Evolutionary conservation across 495 filamentous ascomycete species (phyloP).

Genomic region (Penicillium macrosclerotiorum): DNA sequence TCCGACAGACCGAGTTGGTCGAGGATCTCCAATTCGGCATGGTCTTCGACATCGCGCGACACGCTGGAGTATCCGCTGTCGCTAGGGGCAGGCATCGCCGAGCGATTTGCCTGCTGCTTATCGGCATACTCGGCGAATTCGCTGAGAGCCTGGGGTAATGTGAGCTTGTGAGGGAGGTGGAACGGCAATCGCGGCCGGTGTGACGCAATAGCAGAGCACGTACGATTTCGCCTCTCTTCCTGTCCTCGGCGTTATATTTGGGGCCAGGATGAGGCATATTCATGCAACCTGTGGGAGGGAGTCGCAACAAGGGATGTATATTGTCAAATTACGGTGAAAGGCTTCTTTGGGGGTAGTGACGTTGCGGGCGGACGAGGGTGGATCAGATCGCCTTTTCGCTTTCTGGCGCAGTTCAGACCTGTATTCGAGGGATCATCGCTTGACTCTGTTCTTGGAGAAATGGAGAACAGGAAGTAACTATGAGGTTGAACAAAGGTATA

Average conservation of each 20-base stretch:
- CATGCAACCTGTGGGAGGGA: background rate
- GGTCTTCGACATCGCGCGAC: slow-evolving; percentile 59
- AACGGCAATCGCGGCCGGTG: too few species aligned
- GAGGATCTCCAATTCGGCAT: slow-evolving; percentile 88
- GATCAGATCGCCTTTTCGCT: slow-evolving; percentile 14
- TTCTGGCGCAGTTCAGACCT: slow-evolving; percentile 30
- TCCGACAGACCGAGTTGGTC: slow-evolving; percentile 83
- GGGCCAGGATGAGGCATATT: slow-evolving; percentile 35
- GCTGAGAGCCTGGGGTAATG: slow-evolving; percentile 71
- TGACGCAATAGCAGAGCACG: slow-evolving; percentile 13
- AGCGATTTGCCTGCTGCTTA: slow-evolving; percentile 78
- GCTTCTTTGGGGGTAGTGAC: slow-evolving; percentile 18
- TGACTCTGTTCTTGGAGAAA: slow-evolving; percentile 3
- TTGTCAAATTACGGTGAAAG: slow-evolving; percentile 13
- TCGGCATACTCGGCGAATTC: slow-evolving; percentile 98
- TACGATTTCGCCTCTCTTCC: slow-evolving; percentile 83
- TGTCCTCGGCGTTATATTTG: slow-evolving; percentile 70
- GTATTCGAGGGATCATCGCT: slow-evolving; percentile 52
- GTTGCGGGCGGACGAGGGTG: slow-evolving; percentile 24
- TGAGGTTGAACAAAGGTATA: slow-evolving; percentile 4
- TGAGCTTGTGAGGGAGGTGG: slow-evolving; percentile 8
- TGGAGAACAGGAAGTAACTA: background rate
- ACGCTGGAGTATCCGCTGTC: slow-evolving; percentile 44
- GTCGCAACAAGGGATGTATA: slow-evolving; percentile 1
- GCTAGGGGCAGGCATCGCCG: slow-evolving; percentile 34